Conservation (phyloP, 78 protist genomes). For the Protostelium mycophagum region DNA sequence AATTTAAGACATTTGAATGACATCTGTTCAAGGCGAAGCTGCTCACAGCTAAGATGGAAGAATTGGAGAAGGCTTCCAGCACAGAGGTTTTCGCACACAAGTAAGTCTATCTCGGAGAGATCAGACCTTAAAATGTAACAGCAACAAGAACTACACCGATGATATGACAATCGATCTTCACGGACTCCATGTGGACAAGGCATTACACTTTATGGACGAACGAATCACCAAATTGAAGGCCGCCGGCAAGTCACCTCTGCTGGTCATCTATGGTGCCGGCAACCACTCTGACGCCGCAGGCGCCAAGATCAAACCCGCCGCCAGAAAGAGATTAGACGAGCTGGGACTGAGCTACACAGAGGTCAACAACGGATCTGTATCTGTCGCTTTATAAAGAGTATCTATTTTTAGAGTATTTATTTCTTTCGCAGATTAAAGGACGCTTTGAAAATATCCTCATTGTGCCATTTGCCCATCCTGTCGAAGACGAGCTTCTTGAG, state of each 20-base stretch:
- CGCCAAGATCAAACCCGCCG: constrained; percentile 57
- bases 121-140: neutral
- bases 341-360: constrained; percentile 16
- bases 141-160: constrained; percentile 37
- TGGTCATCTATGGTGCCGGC: constrained; percentile 54
- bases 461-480: neutral
- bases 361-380: constrained; percentile 51
- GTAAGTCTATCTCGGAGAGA: neutral
- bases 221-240: constrained; percentile 20
- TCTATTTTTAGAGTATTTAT: too few relatives aligned
- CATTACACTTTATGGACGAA: constrained; percentile 26
- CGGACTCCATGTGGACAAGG: constrained; percentile 28
- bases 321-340: constrained; percentile 20
- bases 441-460: neutral
- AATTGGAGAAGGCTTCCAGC: constrained; percentile 20
- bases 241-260: constrained; percentile 26
- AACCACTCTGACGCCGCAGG: constrained; percentile 49
- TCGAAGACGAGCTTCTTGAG: neutral
- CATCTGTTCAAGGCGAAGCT: constrained; percentile 19
- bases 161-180: constrained; percentile 45
- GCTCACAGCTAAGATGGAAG: constrained; percentile 21
- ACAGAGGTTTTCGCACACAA: constrained; percentile 27
- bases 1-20: neutral
- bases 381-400: constrained; percentile 15
- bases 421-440: neutral